These are phyloP conservation scores for Vigna angularis DNA, from an alignment of 306 rosid genomes.

Conservation along the genomic window DNA sequence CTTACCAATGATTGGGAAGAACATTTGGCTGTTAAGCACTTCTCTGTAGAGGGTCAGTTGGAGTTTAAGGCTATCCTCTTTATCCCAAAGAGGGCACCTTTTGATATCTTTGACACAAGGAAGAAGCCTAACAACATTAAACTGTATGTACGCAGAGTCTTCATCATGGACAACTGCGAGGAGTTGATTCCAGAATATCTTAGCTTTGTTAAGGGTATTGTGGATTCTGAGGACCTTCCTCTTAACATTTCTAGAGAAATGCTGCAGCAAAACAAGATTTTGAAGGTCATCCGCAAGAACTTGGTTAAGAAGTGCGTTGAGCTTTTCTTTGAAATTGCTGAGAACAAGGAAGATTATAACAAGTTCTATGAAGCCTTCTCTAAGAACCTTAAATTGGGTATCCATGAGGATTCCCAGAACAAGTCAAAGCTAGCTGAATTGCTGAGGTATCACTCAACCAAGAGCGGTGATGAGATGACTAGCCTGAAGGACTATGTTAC, in stretches of 20 bases:
- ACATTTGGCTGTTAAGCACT: slow-evolving; percentile 88
- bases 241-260: slow-evolving; percentile 89
- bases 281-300: slow-evolving; percentile 91
- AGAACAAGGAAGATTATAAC: slow-evolving; percentile 93
- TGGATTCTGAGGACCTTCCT: slow-evolving; percentile 95
- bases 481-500: slow-evolving; percentile 94
- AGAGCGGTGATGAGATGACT: slow-evolving; percentile 92
- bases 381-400: slow-evolving; percentile 88
- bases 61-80: slow-evolving; percentile 94
- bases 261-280: slow-evolving; percentile 92
- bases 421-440: slow-evolving; percentile 85
- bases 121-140: slow-evolving; percentile 96
- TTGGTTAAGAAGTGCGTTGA: slow-evolving; percentile 91
- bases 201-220: slow-evolving; percentile 87
- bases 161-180: slow-evolving; percentile 98
- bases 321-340: slow-evolving; percentile 88
- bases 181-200: slow-evolving; percentile 95
- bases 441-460: slow-evolving; percentile 86
- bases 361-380: slow-evolving; percentile 93
- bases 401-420: slow-evolving; percentile 85
- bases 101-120: slow-evolving; percentile 90
- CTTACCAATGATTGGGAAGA: slow-evolving; percentile 98
- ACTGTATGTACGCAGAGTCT: slow-evolving; percentile 86
- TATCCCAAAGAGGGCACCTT: slow-evolving; percentile 96
- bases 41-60: slow-evolving; percentile 96